Evolutionary conservation across 2,329 filamentous ascomycete species (phyloP), one percentile per base, ranked within the genome.

Genomic region (Colletotrichum melonis): DNA sequence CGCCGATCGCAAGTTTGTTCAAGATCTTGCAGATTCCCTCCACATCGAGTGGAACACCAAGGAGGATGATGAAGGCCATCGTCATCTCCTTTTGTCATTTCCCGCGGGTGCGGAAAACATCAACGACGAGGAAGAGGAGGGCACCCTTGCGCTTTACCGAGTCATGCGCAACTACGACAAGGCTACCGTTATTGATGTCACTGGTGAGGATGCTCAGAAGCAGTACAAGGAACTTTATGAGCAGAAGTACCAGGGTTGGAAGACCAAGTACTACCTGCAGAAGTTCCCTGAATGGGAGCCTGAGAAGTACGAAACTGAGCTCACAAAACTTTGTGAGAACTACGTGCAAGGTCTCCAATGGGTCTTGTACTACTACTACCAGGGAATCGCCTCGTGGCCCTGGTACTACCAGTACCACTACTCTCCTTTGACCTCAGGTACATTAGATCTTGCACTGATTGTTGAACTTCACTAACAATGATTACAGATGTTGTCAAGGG

Each of bases 381-480:
- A 93, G 67, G 97, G 97, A 75, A 97, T 99, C 73, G 97, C 95
- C 19, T 98, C 96, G 14, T 99, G 97, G 97, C 95, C 97, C 16
- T 99, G 97, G 97, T 99, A 94, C 84, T 99, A 98, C 83, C 88
- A 89, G 74, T 99, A 98, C 82, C 97, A 99, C 84, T 99, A 99
- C 83, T 94, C 97, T 11, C 97, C 97, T 1, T 95, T 98, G 90
- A 99, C 98, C 70, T 97, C 95, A 76, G 92, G 92, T 92, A 84
- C 79, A 82, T 72, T 19, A 32, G 58, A 56, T 7, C 14, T 26
- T 54, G 70, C 74, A 62, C 62, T 4, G 1, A 49, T 49, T 42
- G 57, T 32, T 30, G 79, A 79, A 22, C 86, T 49, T 67, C 65
- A 64, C 80, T 83, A 63, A 76, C n/a, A 72, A 69, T 28, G n/a